A percentile compares a stretch with the other conserved stretches of the same genome.
Evolutionary conservation across 169 alveolate species (phyloP).

Genomic region (Plasmodium relictum): DNA sequence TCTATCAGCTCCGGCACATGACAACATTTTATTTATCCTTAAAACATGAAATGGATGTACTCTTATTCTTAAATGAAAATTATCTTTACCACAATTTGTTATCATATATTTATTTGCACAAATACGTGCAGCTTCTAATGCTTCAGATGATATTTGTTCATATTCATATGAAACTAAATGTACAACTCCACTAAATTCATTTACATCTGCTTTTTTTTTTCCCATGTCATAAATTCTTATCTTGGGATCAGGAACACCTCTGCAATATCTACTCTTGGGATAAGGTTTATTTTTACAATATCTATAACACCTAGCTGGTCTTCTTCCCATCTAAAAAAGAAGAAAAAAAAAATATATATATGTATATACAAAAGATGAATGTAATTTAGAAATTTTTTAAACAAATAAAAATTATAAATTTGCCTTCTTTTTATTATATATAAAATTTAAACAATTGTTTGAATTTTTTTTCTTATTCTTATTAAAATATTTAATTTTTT

Average conservation of each 20-base stretch:
- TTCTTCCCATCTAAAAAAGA: constrained; percentile 97
- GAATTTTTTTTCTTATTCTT: background rate
- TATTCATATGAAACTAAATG: constrained; percentile 99
- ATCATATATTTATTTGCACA: constrained; percentile 98
- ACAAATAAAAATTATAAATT: no score
- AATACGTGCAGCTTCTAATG: constrained; percentile 99
- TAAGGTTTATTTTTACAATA: constrained; percentile 99
- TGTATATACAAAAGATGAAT: background rate
- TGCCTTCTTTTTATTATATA: no score
- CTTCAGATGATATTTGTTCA: constrained; percentile 99
- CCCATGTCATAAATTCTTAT: constrained; percentile 99
- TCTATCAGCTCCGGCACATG: constrained; percentile 99
- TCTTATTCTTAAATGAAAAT: constrained; percentile 98
- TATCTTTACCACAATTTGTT: constrained; percentile 97
- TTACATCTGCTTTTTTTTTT: constrained; percentile 96
- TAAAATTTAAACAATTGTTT: no score
- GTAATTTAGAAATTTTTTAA: background rate
- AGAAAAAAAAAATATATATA: background rate
- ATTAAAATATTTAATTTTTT: background rate
- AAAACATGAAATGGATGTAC: constrained; percentile 99
- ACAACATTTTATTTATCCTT: constrained; percentile 99
- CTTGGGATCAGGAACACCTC: constrained; percentile 99
- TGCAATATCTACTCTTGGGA: constrained; percentile 99
- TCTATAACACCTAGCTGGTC: constrained; percentile 99
- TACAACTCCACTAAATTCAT: constrained; percentile 97